Evolutionary conservation across 2,329 filamentous ascomycete genomes (phyloP), one percentile per base, ranked within the genome.

Genomic region (Pseudonectria foliicola): DNA sequence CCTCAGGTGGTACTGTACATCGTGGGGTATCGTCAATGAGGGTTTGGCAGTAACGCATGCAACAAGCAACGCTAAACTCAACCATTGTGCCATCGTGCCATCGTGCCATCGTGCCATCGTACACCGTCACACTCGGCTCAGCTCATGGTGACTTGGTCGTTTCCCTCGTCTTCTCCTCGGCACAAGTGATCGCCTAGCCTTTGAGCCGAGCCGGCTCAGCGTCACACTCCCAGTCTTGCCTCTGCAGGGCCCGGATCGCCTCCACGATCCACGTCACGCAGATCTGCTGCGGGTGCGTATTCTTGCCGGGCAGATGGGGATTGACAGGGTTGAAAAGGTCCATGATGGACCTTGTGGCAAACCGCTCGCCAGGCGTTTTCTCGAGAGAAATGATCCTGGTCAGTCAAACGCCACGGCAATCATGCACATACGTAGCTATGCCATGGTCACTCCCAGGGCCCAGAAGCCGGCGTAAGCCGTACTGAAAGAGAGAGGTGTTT

Each of bases 231-330:
- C 54, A 59, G 2, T 42, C 50, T 21, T 43, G 38, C 7, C n/a
- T 34, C 36, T 58, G 56, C 3, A 60, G 31, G 1, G 34, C 38
- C 6, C 23, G 34, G 6, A 60, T 48, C 2, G 55, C 55, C 38
- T 50, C 37, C 15, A 43, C 33, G n/a, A 31, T 39, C 56, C 57
- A 60, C 11, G 54, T 54, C 31, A 60, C 55, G n/a, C 56, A 59
- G 37, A 54, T 59, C 39, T 60, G 53, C 27, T 60, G 57, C 0
- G 55, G 57, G 31, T 59, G 29, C 12, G 38, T 55, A 15, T 59
- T 53, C 39, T 56, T 60, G 1, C 46, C 38, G 1, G 57, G 57
- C 3, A 56, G 32, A 11, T n/a, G n/a, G n/a, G n/a, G n/a, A n/a
- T n/a, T n/a, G n/a, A n/a, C n/a, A n/a, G n/a, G n/a, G n/a, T n/a